These are phyloP conservation scores for Ustilago trichophora DNA, from an alignment of 1,284 basidiomycete species.

Conservation along the genomic window DNA sequence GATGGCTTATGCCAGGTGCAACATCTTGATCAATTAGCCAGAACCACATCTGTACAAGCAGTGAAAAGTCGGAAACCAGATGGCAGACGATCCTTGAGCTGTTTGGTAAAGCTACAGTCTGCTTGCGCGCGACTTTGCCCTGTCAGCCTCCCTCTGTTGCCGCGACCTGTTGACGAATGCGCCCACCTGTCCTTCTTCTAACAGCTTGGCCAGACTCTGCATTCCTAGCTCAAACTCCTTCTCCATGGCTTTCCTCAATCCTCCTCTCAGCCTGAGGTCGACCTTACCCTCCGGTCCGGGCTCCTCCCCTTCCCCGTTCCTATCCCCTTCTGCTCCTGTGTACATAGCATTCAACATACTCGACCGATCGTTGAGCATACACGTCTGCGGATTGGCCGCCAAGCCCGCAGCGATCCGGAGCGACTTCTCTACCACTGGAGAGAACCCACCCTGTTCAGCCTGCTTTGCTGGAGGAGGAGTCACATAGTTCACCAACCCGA, in stretches of 20 bases:
- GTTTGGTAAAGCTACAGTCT: too few relatives aligned
- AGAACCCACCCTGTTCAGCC: constrained; percentile 4
- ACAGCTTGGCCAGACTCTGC: constrained; percentile 24
- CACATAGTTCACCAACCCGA: constrained; percentile 39
- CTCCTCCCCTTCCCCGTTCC: background rate
- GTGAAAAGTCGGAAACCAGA: too few relatives aligned
- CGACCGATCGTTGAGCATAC: constrained; percentile 41
- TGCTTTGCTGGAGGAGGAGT: too few relatives aligned
- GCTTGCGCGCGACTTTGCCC: constrained; percentile 17
- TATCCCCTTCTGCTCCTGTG: background rate
- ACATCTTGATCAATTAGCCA: too few relatives aligned
- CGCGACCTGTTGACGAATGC: constrained; percentile 31
- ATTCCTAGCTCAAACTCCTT: constrained; percentile 33
- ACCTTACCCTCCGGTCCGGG: background rate
- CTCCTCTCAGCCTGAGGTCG: constrained; percentile 33
- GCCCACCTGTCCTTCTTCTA: constrained; percentile 38
- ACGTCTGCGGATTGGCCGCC: constrained; percentile 30
- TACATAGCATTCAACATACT: constrained; percentile 34
- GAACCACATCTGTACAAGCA: too few relatives aligned
- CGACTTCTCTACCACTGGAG: constrained; percentile 20
- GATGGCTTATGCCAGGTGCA: too few relatives aligned
- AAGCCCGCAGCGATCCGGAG: constrained; percentile 20
- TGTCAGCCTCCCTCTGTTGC: constrained; percentile 17
- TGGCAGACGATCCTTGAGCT: too few relatives aligned
- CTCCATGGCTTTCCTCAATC: constrained; percentile 30